These are phyloP conservation scores for Pestalotiopsis sp. DNA, from an alignment of 2,329 filamentous ascomycete genomes.

Conservation along the genomic window DNA sequence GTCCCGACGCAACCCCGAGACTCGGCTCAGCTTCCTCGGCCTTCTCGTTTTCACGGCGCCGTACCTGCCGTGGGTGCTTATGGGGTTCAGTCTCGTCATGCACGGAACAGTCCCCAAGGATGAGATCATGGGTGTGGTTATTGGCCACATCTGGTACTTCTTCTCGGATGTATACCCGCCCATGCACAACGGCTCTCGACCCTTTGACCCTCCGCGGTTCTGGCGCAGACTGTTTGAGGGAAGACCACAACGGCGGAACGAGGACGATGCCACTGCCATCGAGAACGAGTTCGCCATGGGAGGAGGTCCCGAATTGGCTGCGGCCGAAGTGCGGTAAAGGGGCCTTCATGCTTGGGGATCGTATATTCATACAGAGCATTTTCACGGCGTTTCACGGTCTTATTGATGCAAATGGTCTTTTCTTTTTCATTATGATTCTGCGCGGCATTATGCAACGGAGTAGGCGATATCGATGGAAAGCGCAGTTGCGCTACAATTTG, in stretches of 20 bases:
- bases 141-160: conserved; percentile 98
- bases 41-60: conserved; percentile 90
- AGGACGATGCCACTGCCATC: conserved; percentile 55
- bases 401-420: not conserved
- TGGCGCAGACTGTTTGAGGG: conserved; percentile 85
- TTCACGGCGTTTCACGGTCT: not conserved
- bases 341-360: not conserved
- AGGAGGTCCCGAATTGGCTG: conserved; percentile 60
- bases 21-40: conserved; percentile 84
- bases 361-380: not conserved
- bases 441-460: not conserved
- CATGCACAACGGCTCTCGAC: conserved; percentile 80
- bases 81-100: conserved; percentile 89
- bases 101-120: conserved; percentile 91
- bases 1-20: conserved; percentile 93
- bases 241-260: conserved; percentile 35
- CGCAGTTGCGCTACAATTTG: not conserved
- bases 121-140: conserved; percentile 92
- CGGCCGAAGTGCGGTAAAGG: conserved; percentile 39
- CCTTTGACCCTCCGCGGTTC: conserved; percentile 86
- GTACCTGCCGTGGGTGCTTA: conserved; percentile 93
- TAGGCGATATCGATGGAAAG: not conserved
- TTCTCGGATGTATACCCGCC: conserved; percentile 96
- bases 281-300: conserved; percentile 67
- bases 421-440: not conserved